Evolutionary conservation across 352 stramenopile species (phyloP), one percentile per base, ranked within the genome.

Genomic region (Peronospora belbahrii): DNA sequence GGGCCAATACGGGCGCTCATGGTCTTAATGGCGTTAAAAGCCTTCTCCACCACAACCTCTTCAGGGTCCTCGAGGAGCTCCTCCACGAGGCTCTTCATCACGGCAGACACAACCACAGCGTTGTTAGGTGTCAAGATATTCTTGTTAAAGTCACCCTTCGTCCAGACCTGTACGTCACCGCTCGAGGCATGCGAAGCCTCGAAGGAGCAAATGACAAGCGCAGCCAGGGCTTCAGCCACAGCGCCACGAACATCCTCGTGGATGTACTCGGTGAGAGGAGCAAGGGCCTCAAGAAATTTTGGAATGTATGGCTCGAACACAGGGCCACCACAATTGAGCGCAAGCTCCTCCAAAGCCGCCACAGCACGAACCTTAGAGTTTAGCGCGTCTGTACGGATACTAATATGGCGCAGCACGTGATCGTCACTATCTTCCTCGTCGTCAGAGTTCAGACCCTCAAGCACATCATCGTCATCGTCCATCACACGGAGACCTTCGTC

Each of bases 21-120:
- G 45, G 95, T 83, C 59, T 97, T 97, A 41, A 99, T 79, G 13
- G 94, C 93, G 40, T 93, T 97, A 50, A 98, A 94, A 0, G 95
- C 83, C 59, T 96, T 96, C 71, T 96, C 92, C 43, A 98, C 95
- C 10, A 99, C 79, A 24, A 85, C 51, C 42, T 85, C 77, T 47
- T 94, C 78, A 14, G 63, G 52, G 55, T 95, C 83, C 43, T 90
- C 65, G 11, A 90, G 61, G n/a, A 93, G 63, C 32, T 92, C 77
- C 10, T 88, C 72, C 6, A 85, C 66, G 1, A 89, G 56, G 22
- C 61, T 68, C 65, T 87, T 86, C 64, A 90, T 86, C 18, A 93
- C 77, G 11, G 81, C 75, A 42, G 83, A 63, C 15, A 82, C 42
- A 31, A 93, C 84, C 22, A 88, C 50, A 22, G 70, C 62, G 63